phyloP scores from a whole-genome alignment of 148 eudicot genomes.

The Diospyros lotus region DNA sequence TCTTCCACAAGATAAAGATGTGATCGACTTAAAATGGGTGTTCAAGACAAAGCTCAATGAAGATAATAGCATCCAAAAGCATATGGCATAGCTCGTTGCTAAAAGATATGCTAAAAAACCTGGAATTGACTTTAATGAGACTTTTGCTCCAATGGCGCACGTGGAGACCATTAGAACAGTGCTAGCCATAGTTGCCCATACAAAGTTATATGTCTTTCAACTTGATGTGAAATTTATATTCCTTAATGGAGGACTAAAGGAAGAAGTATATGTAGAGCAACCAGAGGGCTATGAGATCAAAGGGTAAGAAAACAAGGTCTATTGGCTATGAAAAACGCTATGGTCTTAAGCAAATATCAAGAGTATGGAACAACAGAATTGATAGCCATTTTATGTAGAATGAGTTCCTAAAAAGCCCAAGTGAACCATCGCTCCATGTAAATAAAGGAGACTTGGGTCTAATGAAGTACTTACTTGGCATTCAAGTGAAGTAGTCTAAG shows the following conservation, averaged over 20 bases:
- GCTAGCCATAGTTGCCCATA: too few species aligned
- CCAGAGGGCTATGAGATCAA: background rate
- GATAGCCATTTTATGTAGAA: too few species aligned
- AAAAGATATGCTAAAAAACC: background rate
- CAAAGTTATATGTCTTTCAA: too few species aligned
- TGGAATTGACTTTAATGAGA: background rate
- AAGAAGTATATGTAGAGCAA: background rate
- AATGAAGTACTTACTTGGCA: background rate
- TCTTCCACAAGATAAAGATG: background rate
- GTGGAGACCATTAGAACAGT: background rate
- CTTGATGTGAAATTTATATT: too few species aligned
- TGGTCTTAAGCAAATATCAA: background rate
- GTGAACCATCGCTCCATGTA: background rate
- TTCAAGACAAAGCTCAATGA: background rate
- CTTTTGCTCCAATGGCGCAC: background rate
- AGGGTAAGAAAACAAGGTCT: background rate
- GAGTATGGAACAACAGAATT: background rate
- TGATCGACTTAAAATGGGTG: background rate
- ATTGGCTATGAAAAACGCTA: background rate
- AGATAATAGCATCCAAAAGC: background rate
- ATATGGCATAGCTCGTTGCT: background rate
- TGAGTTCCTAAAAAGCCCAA: too few species aligned
- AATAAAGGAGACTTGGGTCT: background rate
- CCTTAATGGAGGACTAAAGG: background rate
- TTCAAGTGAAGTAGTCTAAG: background rate